Evolutionary conservation across 2,329 filamentous ascomycete species (phyloP), one percentile per base, ranked within the genome.

Genomic region (Trichoderma semiorbis): DNA sequence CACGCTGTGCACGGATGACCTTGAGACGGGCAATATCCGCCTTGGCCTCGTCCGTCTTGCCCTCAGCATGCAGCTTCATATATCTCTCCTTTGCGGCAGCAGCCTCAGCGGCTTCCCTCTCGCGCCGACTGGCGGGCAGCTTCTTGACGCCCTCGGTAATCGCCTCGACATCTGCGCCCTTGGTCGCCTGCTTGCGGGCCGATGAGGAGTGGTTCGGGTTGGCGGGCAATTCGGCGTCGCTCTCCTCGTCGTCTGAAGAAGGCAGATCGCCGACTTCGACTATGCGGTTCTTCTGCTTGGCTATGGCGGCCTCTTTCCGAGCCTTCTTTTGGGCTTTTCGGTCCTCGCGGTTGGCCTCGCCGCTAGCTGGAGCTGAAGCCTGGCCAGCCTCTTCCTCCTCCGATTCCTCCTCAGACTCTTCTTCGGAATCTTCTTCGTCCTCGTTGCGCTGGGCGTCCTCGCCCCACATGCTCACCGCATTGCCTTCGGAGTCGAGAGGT

Each of bases 11-110:
- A 62, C 91, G 90, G 75, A 99, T 94, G 72, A 95, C 80, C 81
- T 86, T 90, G 78, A 99, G 84, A 70, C 96, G 89, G 72, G 94
- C 95, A 76, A 98, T 79, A 82, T 99, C 96, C 6, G 93, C 91
- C 80, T 93, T 92, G 62, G 95, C 95, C 86, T 98, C 93, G 73
- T 99, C 96, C 58, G 96, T 98, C 90, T 98, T 98, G 78, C 95
- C 95, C 79, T 94, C 92, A 71, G 94, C 93, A 78, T 98, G 95
- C 77, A 98, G 82, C 84, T 97, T 97, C 85, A 94, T 89, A 79
- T 97, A 98, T 76, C 91, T 88, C 85, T 97, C 95, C 81, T 94
- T 95, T 34, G 93, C 94, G 80, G 95, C 92, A 74, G 92, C 91
- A 1, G 95, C 95, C 83, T 97, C 92, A 39, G 96, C 79, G 3